Base-by-base conservation (phyloP, 768 basidiomycete genomes). In the Russula compacta region DNA sequence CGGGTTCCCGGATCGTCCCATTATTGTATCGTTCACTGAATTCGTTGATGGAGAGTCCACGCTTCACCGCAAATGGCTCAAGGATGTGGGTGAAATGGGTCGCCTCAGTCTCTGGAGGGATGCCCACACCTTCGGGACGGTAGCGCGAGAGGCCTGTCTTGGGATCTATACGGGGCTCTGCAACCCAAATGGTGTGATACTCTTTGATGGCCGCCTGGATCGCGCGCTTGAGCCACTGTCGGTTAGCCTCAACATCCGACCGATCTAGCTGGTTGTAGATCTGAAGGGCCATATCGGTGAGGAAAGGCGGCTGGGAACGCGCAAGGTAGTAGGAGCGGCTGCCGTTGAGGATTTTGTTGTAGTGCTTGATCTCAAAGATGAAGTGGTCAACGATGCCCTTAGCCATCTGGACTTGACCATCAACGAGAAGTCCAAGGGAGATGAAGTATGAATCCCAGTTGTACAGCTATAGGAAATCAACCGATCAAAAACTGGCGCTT, bases 321-420 rank as follows among this genome's bases (percentile, higher is more conserved):
- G 89, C 91, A 59, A 99, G 84, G 73, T 99, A 99, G 81, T 86
- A 87, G 71, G 89, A 91, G 68, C 95, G 87, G 73, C 88, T 95
- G 64, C 95, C 95, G 72, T 99, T 99, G 66, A 98, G 76, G 68
- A 95, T 94, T 75, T 95, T 95, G 77, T 90, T 89, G 71, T 97
- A 97, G 74, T 97, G 91, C 76, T 86, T 92, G 78, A 99, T 97
- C 78, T 98, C 93, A 71, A 98, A 99, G 70, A 97, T 89, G 76
- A 98, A 99, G 73, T 99, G 95, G 58, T 98, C 97, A 47, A 98
- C 94, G 85, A 98, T 93, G 68, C 93, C 92, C 74, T 94, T 92
- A 19, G 97, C 95, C 84, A 98, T 89, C 60, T 85, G 82, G 33
- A 95, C 84, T 68, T 93, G 87, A 32, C 94, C 95, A 69, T 99